These are phyloP conservation scores for Pyrus pyrifolia DNA, from an alignment of 306 rosid genomes.

Conservation along the genomic window DNA sequence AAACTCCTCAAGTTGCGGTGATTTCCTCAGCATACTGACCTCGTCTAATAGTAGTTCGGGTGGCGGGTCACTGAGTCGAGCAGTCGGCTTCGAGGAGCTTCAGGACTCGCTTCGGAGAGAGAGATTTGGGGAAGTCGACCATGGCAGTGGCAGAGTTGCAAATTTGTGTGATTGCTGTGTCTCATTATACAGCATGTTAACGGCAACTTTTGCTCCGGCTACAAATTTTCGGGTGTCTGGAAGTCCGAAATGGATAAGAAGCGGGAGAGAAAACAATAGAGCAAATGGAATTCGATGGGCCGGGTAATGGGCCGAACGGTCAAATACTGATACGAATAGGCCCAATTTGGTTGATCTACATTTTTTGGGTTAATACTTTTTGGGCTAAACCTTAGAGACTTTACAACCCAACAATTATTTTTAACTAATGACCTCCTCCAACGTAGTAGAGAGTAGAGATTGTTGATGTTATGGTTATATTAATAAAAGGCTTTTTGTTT, in stretches of 20 bases:
- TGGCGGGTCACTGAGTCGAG: constrained; percentile 55
- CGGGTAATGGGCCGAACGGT: background rate
- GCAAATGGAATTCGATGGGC: background rate
- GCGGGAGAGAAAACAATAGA: background rate
- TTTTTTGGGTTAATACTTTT: background rate
- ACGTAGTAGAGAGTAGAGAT: background rate
- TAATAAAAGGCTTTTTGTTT: background rate
- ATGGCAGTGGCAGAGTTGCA: constrained; percentile 41
- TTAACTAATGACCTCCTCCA: background rate
- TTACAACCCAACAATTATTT: background rate
- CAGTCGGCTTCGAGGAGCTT: constrained; percentile 71
- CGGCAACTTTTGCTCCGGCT: background rate
- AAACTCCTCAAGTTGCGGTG: too few species aligned
- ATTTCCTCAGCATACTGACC: too few species aligned
- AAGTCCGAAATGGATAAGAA: background rate
- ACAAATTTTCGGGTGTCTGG: background rate
- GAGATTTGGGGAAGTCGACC: constrained; percentile 52
- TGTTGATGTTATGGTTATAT: background rate
- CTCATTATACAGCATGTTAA: constrained; percentile 7
- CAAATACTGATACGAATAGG: background rate
- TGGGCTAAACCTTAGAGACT: background rate
- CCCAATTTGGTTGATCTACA: background rate
- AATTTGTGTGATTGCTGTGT: background rate
- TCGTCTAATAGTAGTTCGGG: too few species aligned
- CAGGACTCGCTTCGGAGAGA: constrained; percentile 51